Evolutionary conservation across 2,329 filamentous ascomycete species (phyloP), one percentile per base, ranked within the genome.

Genomic region (Phaeosphaeria sp.): DNA sequence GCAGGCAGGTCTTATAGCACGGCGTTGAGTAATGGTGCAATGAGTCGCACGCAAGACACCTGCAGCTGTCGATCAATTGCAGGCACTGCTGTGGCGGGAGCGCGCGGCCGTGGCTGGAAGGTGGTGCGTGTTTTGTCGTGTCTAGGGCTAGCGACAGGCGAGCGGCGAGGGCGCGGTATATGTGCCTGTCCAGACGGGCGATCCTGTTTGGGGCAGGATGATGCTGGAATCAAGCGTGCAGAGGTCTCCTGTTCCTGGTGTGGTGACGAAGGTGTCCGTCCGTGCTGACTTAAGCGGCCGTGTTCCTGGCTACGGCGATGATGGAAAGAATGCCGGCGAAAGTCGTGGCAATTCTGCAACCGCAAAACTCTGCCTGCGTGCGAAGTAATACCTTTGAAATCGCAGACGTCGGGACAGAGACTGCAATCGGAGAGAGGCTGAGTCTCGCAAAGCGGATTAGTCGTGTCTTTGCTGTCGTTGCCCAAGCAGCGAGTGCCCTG

Each of bases 101-200:
- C 64, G 63, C 64, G 66, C 55, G 66, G 67, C 59, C 58, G 57
- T 60, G 57, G 60, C 57, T 61, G 55, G 36, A n/a, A n/a, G 25
- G 43, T 33, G 56, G 43, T 39, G 47, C 39, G 39, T 49, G 46
- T 33, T 33, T 18, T n/a, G 33, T 50, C 21, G 44, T 27, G 15
- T 25, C 44, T 8, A 22, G 22, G 22, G 20, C 20, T 25, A 25
- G 44, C 21, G 44, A 46, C 9, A 27, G 44, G 18, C 21, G 21
- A 24, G 20, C 15, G 22, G 15, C 21, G 22, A 25, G n/a, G 22
- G 46, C 21, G 40, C 44, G 47, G 51, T 52, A 49, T 42, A 44
- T 44, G 42, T 44, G 42, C 42, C 18, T 44, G 42, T 6, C 4
- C 9, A 15, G 18, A 39, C 11, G 30, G 21, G 48, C 36, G 33